Evolutionary conservation across 805 yeast species (phyloP).

Genomic region (Ogataea nitratoaversa): DNA sequence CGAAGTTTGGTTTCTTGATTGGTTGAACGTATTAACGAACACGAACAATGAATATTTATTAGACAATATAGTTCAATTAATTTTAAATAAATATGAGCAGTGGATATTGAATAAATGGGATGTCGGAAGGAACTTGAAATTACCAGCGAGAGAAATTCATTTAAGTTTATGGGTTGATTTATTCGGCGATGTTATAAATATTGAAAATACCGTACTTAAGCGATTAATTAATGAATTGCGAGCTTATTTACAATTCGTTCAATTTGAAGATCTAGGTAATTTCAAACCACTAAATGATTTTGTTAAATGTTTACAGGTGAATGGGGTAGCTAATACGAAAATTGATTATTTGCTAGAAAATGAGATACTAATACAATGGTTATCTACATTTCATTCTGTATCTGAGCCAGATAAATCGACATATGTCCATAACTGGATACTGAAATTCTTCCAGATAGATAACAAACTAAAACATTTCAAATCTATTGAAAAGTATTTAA

Average conservation of each 20-base stretch:
- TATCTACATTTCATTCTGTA: constrained; percentile 3
- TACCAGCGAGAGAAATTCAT: constrained; percentile 12
- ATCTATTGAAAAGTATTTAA: constrained; percentile 8
- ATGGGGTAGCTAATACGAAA: constrained; percentile 5
- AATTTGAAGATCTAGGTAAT: neutral
- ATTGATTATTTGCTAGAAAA: constrained; percentile 17
- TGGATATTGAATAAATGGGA: constrained; percentile 23
- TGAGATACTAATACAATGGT: constrained; percentile 18
- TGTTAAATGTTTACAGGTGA: constrained; percentile 4
- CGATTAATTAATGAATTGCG: constrained; percentile 46
- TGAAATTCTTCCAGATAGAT: constrained; percentile 1
- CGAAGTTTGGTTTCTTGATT: constrained; percentile 25
- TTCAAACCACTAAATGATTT: constrained; percentile 4
- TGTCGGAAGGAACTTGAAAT: neutral
- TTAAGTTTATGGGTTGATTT: constrained; percentile 33
- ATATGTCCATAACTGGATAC: constrained; percentile 10
- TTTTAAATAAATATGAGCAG: constrained; percentile 17
- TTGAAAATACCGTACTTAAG: constrained; percentile 40
- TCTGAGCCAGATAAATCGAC: neutral
- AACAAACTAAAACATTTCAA: constrained; percentile 1
- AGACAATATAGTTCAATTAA: constrained; percentile 9
- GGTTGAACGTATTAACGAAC: constrained; percentile 16
- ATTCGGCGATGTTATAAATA: constrained; percentile 21
- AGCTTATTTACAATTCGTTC: neutral
- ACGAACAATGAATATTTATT: constrained; percentile 9